phyloP scores from a whole-genome alignment of 202 grass and related monocot genomes.

The Cymbopogon flexuosus region DNA sequence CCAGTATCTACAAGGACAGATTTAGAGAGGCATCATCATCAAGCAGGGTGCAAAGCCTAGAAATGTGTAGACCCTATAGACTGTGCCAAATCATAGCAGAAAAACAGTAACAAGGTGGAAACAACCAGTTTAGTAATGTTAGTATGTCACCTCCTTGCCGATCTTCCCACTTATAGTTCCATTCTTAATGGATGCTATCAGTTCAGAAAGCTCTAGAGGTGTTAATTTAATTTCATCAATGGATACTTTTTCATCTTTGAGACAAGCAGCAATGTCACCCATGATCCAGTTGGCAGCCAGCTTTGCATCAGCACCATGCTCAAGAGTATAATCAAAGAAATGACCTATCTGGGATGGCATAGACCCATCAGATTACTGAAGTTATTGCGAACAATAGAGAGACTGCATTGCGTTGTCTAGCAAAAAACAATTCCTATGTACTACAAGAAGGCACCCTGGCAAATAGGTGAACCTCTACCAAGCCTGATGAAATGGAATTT shows the following conservation, averaged over 20 bases:
- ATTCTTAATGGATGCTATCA: conserved; percentile 73
- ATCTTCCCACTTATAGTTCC: conserved; percentile 96
- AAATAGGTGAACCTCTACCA: conserved; percentile 3
- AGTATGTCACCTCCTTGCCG: conserved; percentile 95
- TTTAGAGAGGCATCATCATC: neutral
- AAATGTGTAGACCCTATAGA: neutral
- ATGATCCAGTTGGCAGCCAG: conserved; percentile 96
- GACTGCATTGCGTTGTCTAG: neutral
- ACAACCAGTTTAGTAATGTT: conserved; percentile 7
- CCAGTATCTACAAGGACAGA: conserved; percentile 53
- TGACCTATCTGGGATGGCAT: conserved; percentile 60
- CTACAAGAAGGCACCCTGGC: neutral
- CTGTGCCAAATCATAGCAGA: neutral
- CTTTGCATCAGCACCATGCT: conserved; percentile 74
- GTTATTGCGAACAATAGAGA: neutral
- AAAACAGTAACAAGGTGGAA: neutral
- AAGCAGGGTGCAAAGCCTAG: neutral
- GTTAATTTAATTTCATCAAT: conserved; percentile 85
- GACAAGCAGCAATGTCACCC: conserved; percentile 86
- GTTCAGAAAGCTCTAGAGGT: conserved; percentile 67
- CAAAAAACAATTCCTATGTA: neutral
- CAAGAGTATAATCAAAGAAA: conserved; percentile 78
- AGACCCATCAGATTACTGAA: conserved; percentile 19
- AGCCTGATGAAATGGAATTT: conserved; percentile 17
- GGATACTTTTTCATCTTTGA: conserved; percentile 76